These are phyloP conservation scores for Rhodosporidiobolus sp. DNA, from an alignment of 768 basidiomycete genomes.

Conservation along the genomic window DNA sequence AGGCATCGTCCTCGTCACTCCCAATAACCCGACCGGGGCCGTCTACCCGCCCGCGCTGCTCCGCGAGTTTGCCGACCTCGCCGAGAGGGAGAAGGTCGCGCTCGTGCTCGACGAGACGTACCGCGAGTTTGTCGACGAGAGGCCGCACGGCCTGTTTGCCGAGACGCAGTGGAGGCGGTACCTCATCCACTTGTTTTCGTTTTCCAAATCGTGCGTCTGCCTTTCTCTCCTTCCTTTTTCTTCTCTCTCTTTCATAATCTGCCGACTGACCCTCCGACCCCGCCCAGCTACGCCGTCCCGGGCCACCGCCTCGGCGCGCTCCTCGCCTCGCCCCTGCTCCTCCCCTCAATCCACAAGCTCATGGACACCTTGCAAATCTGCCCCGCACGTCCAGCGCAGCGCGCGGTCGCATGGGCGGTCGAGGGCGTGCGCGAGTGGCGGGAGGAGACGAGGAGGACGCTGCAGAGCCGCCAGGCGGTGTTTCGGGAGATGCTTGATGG, in stretches of 20 bases:
- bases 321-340: constrained; percentile 60
- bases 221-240: too few species aligned
- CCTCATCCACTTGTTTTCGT: constrained; percentile 42
- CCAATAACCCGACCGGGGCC: constrained; percentile 75
- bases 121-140: constrained; percentile 64
- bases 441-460: constrained; percentile 54
- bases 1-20: constrained; percentile 71
- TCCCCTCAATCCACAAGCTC: constrained; percentile 58
- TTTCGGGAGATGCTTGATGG: constrained; percentile 57
- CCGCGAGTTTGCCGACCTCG: constrained; percentile 61
- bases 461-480: constrained; percentile 58
- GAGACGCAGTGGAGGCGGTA: constrained; percentile 17
- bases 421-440: constrained; percentile 59
- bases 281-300: constrained; percentile 69
- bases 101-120: constrained; percentile 86
- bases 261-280: too few species aligned
- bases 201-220: constrained; percentile 31
- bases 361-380: constrained; percentile 76
- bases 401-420: constrained; percentile 61
- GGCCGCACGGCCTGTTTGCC: constrained; percentile 61
- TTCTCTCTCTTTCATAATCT: background rate
- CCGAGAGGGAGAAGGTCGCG: constrained; percentile 58
- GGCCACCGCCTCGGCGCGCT: constrained; percentile 76
- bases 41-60: constrained; percentile 62
- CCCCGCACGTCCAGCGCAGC: constrained; percentile 68